Evolutionary conservation across 2,329 filamentous ascomycete genomes (phyloP), one percentile per base, ranked within the genome.

Genomic region (Thielaviopsis punctulata): DNA sequence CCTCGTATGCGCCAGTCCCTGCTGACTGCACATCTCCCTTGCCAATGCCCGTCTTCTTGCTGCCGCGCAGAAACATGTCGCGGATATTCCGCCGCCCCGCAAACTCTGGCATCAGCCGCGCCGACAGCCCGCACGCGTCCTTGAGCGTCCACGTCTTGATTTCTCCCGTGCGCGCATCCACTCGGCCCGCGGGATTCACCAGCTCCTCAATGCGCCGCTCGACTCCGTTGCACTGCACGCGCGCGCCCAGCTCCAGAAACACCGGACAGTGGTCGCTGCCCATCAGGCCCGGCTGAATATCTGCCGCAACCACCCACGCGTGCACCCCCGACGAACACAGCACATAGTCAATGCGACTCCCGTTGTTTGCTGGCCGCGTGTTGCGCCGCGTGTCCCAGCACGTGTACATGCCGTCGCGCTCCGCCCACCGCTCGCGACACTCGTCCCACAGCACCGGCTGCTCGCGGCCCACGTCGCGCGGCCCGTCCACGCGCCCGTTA

Each of bases 211-310:
- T 68, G 58, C 80, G 64, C 2, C 74, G 63, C 45, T 76, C 65
- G 45, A 68, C 60, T 1, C 69, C 73, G 13, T 72, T 65, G 5
- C 75, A 58, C 0, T 61, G 60, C 1, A 95, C 76, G 2, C 61
- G 69, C 33, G 89, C 78, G 18, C 80, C 78, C 22, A 93, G 70
- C 2, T 76, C 73, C 1, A 82, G 87, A 63, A 84, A 96, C 1
- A 96, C 90, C 0, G 92, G 92, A 60, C 92, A 98, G 64, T 98
- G 92, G 62, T 98, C 92, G 1, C 90, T 96, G 0, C 92, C 92
- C 75, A 94, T 83, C 21, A 96, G 69, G 0, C 89, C 89, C 65
- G 95, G 87, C 63, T 96, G 92, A 27, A 96, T 96, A 60, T 95
- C 81, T 6, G 86, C 78, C 44, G 81, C 77, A 23, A 69, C 71